These are phyloP conservation scores for Microdochium bolleyi DNA, from an alignment of 2,329 filamentous ascomycete species.

Conservation along the genomic window DNA sequence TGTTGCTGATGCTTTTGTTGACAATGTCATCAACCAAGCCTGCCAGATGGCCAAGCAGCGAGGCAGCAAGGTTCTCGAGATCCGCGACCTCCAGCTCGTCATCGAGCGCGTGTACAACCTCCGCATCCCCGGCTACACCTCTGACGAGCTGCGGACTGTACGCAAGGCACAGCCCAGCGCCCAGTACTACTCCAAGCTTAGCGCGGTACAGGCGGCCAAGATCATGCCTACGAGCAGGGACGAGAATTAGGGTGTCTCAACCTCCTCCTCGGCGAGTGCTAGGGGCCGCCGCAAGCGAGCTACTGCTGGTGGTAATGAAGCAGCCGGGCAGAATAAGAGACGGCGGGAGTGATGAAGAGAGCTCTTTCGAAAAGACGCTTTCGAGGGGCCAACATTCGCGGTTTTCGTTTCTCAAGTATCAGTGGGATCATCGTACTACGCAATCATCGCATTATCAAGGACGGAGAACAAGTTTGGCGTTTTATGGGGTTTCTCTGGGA, in stretches of 20 bases:
- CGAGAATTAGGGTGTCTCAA: constrained; percentile 28
- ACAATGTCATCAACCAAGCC: constrained; percentile 78
- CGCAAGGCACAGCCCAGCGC: constrained; percentile 84
- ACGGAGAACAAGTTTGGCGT: neutral
- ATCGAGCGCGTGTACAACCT: constrained; percentile 84
- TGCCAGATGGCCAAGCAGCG: constrained; percentile 92
- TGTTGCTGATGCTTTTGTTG: constrained; percentile 90
- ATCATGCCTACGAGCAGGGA: constrained; percentile 54
- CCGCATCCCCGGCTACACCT: constrained; percentile 86
- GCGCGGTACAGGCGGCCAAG: constrained; percentile 90
- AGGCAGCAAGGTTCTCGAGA: constrained; percentile 82
- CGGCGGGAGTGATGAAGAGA: too few species aligned
- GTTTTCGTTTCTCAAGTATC: too few species aligned
- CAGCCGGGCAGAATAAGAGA: neutral
- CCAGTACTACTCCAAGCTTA: constrained; percentile 95
- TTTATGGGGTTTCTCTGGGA: neutral
- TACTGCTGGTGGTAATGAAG: neutral
- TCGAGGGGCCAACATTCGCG: too few species aligned
- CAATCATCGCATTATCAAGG: too few species aligned
- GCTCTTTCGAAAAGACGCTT: too few species aligned
- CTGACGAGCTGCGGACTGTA: constrained; percentile 89
- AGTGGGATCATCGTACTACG: too few species aligned
- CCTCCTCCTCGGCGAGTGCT: neutral
- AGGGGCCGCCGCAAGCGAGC: neutral
- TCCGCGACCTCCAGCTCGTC: constrained; percentile 75